Base-by-base conservation (phyloP, 2,329 filamentous ascomycete genomes). In the Colletotrichum tabaci region DNA sequence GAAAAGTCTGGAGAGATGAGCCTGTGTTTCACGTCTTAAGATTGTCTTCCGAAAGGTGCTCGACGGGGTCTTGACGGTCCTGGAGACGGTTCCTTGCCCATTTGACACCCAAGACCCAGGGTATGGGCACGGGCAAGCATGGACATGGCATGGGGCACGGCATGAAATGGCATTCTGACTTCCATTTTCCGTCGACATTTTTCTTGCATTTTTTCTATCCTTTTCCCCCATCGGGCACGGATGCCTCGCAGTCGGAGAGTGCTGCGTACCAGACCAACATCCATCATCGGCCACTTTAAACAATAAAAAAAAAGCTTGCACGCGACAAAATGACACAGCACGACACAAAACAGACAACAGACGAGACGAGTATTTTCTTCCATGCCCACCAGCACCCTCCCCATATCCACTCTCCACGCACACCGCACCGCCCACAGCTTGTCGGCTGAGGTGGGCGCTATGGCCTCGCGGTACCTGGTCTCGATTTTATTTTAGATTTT, bases 1-100 rank as follows among this genome's bases (percentile, higher is more conserved):
- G 56, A 46, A 71, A 52, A 58, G 57, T 67, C 68, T 67, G 57
- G 68, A 71, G 68, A 71, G 64, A 38, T 30, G 64, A 38, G 38
- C 50, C 57, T 57, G 66, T 38, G 61, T 67, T 71, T 57, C 57
- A 42, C 44, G 44, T 60, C 56, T 35, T 35, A 62, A 62, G 62
- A 46, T 61, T 61, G 46, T 23, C n/a, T 23, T 61, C 46, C 15
- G 47, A 23, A 49, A 55, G 55, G 47, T 67, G 47, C 60, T 57
- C 50, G 62, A 49, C 44, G 55, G 62, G 8, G 44, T 64, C n/a
- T 23, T 53, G 13, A 68, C 52, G 52, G 30, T 26, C 57, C 53
- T 58, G 44, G 58, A 57, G 60, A 47, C 30, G 26, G 15, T n/a
- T 62, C 64, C 64, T 47, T 56, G 50, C 57, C 55, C 64, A n/a